Evolutionary conservation across 805 yeast genomes (phyloP), one percentile per base, ranked within the genome.

Genomic region (Saccharomycopsis lassenensis): DNA sequence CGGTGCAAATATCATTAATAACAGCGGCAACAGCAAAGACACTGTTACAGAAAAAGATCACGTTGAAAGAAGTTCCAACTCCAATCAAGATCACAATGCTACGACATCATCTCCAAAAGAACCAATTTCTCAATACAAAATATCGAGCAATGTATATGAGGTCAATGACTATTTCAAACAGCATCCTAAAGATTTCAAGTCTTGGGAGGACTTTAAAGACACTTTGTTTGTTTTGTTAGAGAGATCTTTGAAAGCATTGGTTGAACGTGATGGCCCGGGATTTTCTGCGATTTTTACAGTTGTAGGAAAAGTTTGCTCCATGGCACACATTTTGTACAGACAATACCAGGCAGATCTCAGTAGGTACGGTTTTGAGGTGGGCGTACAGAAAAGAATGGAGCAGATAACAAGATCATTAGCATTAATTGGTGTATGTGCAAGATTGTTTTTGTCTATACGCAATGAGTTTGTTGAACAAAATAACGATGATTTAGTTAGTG

Each of bases 351-450:
- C 63, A 22, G 77, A 74, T 41, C 60, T 74, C 29, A 53, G 56
- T 7, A 60, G 57, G 17, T 65, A 72, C 10, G 64, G 65, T 23
- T 61, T 63, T 39, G 69, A 71, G 35, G 55, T 53, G 17, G 55
- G 67, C 7, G 63, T 77, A 8, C 63, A 69, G 38, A 60, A 61
- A 36, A 56, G 71, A 25, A 52, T 79, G 45, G 71, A 65, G 47
- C 64, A 67, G 41, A 58, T 78, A 11, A 67, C 75, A 0, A 56
- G 65, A 6, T 61, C 77, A 1, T 64, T 74, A 39, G 69, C 83
- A 2, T 79, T 74, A 40, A 65, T 81, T 39, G 73, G 75, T 40
- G 69, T 78, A 39, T 75, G 75, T 49, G 80, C 83, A 6, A 62
- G 69, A 33, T 51, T 80, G n/a, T 79, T 71, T 51, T 59, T 79